Percentiles rank a stretch among this genome's conserved stretches.
Conservation (phyloP, 1,284 basidiomycete species). For the Malassezia furfur region DNA sequence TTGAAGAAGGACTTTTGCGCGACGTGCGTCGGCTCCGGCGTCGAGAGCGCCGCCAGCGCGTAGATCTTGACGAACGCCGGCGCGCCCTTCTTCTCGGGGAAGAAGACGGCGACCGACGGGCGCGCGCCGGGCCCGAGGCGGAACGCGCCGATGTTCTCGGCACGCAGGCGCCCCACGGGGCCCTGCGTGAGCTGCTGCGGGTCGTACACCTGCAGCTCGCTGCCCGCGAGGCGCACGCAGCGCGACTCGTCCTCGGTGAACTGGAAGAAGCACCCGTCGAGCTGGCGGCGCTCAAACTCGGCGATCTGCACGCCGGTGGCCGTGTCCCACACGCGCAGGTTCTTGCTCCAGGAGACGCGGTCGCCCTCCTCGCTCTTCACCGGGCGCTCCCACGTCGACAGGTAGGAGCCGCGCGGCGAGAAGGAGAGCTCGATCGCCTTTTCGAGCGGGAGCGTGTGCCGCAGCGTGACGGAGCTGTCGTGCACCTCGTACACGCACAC, state of each 20-base stretch:
- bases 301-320: conserved; percentile 70
- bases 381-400: conserved; percentile 88
- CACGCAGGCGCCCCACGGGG: conserved; percentile 67
- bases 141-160: conserved; percentile 69
- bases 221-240: conserved; percentile 69
- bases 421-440: conserved; percentile 76
- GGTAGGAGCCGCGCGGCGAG: conserved; percentile 80
- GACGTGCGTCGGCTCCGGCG: conserved; percentile 54
- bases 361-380: conserved; percentile 64
- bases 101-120: conserved; percentile 75
- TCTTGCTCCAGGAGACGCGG: conserved; percentile 58
- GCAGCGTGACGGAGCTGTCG: conserved; percentile 29
- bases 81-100: conserved; percentile 91
- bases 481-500: conserved; percentile 62
- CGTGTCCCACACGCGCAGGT: conserved; percentile 72
- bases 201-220: conserved; percentile 79
- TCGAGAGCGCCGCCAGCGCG: conserved; percentile 54
- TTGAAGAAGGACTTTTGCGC: conserved; percentile 85
- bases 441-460: conserved; percentile 51
- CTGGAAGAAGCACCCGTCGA: conserved; percentile 54
- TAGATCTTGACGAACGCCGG: conserved; percentile 82
- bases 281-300: conserved; percentile 59
- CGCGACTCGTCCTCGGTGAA: conserved; percentile 85
- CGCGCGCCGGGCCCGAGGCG: conserved; percentile 71
- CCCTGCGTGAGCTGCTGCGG: conserved; percentile 65